Evolutionary conservation across 768 basidiomycete species (phyloP).

Genomic region (Inosperma sp.): DNA sequence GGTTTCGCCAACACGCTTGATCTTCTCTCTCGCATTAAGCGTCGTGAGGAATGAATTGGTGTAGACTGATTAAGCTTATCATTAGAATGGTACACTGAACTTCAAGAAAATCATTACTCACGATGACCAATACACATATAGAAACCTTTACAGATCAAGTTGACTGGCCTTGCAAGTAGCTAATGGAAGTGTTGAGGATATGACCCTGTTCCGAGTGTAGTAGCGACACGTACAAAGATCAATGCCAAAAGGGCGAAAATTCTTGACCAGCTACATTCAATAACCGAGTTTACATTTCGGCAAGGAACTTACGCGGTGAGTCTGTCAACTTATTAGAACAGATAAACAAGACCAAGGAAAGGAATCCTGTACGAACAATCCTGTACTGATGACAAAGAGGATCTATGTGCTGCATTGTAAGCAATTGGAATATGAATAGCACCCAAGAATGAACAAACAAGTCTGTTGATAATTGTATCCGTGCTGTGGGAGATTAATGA

Average conservation of each 20-base stretch:
- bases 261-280: background rate
- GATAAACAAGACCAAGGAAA: background rate
- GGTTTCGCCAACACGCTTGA: background rate
- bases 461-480: constrained; percentile 20
- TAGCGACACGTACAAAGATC: background rate
- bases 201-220: background rate
- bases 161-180: background rate
- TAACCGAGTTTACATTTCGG: background rate
- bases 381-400: constrained; percentile 22
- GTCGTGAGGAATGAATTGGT: constrained; percentile 7
- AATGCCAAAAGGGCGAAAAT: constrained; percentile 5
- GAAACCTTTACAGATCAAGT: background rate
- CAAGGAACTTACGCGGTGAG: constrained; percentile 3
- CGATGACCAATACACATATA: constrained; percentile 3
- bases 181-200: background rate
- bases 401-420: constrained; percentile 11
- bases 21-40: background rate
- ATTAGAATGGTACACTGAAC: background rate
- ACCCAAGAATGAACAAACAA: constrained; percentile 9
- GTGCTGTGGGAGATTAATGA: constrained; percentile 11
- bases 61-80: background rate
- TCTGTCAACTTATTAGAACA: constrained; percentile 1
- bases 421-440: background rate
- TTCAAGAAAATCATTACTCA: background rate
- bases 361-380: constrained; percentile 6